Base-by-base conservation (phyloP, 2,329 filamentous ascomycete species). In the Aspergillus clavatus region DNA sequence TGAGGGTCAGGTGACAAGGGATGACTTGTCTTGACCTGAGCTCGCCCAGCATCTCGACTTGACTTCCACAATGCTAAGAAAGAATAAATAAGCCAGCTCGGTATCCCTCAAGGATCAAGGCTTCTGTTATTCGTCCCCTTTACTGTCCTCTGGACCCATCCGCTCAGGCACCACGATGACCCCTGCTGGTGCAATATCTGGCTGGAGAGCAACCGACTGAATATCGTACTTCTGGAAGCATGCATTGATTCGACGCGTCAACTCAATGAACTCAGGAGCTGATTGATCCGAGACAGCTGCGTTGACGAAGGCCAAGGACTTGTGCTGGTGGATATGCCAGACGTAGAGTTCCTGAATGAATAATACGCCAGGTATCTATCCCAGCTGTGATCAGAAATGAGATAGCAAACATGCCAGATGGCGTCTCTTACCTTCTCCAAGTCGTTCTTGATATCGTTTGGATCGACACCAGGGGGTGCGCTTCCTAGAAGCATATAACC, bases 181-280 rank as follows among this genome's bases (percentile, higher is more conserved):
- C 4, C 35, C 38, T 19, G 55, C 50, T 1, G 42, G 42, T 4
- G 59, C 59, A 12, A 76, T 54, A 60, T 87, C 84, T 0, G 84
- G 84, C 65, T 89, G 85, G 24, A 90, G 60, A 1, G 86, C 88
- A 3, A 73, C 75, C 10, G 82, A 85, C 62, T 89, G 83, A 48
- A 89, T 81, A 4, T 84, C 86, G 56, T 87, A 87, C 2, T 79
- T 82, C 56, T 86, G 83, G 29, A 89, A 74, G 59, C 84, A 88
- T 60, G 87, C 78, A 47, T 77, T 77, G 42, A 87, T 78, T 2
- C 76, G 79, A 54, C 75, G 78, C 2, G 82, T 80, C 48, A 78
- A 77, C 40, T 73, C 70, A 67, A 80, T 76, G 59, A 88, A 88
- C 40, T 71, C 69, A 27, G 70, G 62, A 19, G 86, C 64, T 7